Conservation (phyloP, 2,329 filamentous ascomycete species). For the Scolecobasidium constrictum region DNA sequence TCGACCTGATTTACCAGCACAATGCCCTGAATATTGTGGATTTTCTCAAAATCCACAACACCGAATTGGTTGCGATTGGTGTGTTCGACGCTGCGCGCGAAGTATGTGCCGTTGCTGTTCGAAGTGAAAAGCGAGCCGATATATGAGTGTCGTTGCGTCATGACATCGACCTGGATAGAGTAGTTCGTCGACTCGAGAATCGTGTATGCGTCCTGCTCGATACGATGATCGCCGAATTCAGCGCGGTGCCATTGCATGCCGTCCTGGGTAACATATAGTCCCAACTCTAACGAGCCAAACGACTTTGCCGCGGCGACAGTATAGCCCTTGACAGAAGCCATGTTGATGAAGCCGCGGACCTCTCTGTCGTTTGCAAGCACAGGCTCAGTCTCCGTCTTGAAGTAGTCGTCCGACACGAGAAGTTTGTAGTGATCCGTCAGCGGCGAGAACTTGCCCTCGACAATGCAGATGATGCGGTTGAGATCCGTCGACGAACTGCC, state of each 20-base stretch:
- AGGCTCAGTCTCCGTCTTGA: constrained; percentile 54
- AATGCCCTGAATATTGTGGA: constrained; percentile 83
- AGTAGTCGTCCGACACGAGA: constrained; percentile 72
- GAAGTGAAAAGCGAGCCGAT: constrained; percentile 91
- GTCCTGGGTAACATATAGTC: constrained; percentile 80
- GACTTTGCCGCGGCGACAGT: constrained; percentile 75
- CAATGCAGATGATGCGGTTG: constrained; percentile 69
- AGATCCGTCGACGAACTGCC: constrained; percentile 55
- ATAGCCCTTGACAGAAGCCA: constrained; percentile 78
- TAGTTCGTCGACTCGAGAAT: constrained; percentile 94
- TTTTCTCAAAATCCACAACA: constrained; percentile 89
- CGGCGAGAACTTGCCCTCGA: constrained; percentile 59
- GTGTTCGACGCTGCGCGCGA: constrained; percentile 81
- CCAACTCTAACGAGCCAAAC: constrained; percentile 75
- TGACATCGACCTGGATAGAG: constrained; percentile 92
- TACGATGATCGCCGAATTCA: constrained; percentile 76
- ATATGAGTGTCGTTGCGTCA: constrained; percentile 54
- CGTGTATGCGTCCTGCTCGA: constrained; percentile 79
- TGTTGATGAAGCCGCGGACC: constrained; percentile 68
- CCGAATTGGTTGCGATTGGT: constrained; percentile 73
- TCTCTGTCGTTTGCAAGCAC: constrained; percentile 63
- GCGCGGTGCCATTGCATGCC: constrained; percentile 81
- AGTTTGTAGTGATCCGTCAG: constrained; percentile 67
- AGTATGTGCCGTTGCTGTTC: constrained; percentile 95
- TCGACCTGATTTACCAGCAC: constrained; percentile 82